phyloP scores from a whole-genome alignment of 129 eudicot species.

The Logfia minima region DNA sequence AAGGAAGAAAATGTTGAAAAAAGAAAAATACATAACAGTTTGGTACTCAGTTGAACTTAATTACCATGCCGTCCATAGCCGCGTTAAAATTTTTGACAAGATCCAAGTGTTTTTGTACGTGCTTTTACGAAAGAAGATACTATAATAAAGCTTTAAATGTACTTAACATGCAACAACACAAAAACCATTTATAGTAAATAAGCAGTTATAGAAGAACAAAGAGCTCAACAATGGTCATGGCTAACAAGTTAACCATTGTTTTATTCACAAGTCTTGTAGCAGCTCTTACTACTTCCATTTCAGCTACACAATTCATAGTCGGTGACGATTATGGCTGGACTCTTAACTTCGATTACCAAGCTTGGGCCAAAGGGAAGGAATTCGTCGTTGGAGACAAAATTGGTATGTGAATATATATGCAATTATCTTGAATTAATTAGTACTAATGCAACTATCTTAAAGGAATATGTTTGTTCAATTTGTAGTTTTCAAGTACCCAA shows the following conservation, averaged over 20 bases:
- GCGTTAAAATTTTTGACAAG: background rate
- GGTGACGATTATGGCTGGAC: constrained; percentile 37
- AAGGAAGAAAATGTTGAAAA: too few relatives aligned
- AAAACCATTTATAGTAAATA: background rate
- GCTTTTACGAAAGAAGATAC: constrained; percentile 4
- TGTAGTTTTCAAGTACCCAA: constrained; percentile 29
- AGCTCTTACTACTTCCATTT: constrained; percentile 3
- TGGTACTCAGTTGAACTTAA: background rate
- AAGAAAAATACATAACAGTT: too few relatives aligned
- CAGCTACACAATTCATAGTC: constrained; percentile 10
- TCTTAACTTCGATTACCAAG: constrained; percentile 22
- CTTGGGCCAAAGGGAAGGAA: constrained; percentile 32
- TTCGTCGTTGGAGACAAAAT: constrained; percentile 34
- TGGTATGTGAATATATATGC: constrained; percentile 10
- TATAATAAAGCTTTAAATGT: constrained; percentile 9
- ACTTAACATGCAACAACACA: background rate
- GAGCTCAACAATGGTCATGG: constrained; percentile 2
- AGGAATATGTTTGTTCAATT: background rate
- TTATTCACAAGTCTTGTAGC: constrained; percentile 11
- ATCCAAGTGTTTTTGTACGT: constrained; percentile 2
- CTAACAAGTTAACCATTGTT: background rate
- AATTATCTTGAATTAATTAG: background rate
- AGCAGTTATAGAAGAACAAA: background rate
- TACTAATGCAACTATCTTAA: background rate
- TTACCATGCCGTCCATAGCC: background rate